A percentile compares a stretch with the other conserved stretches of the same genome.
These are phyloP conservation scores for Aphanomyces astaci DNA, from an alignment of 352 stramenopile genomes.

Conservation along the genomic window DNA sequence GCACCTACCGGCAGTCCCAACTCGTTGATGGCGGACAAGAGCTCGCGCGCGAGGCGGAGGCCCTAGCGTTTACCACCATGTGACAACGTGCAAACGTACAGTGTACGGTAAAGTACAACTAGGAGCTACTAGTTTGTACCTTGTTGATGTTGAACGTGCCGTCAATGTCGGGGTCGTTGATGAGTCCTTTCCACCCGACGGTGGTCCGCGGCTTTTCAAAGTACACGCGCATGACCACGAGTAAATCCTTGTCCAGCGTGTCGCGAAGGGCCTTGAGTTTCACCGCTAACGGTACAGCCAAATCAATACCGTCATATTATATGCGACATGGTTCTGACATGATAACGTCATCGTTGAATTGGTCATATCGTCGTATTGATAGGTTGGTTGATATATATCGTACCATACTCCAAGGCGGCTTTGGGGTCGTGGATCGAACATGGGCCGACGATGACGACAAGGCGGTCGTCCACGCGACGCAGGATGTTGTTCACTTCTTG, in stretches of 20 bases:
- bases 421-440: slow-evolving; percentile 78
- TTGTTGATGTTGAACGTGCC: slow-evolving; percentile 87
- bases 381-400: neutral
- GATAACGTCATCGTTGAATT: no score
- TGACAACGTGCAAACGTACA: no score
- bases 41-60: slow-evolving; percentile 70
- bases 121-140: neutral
- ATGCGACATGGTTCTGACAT: no score
- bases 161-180: slow-evolving; percentile 79
- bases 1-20: slow-evolving; percentile 59
- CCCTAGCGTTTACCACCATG: no score
- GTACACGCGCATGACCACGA: slow-evolving; percentile 83
- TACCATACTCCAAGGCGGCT: slow-evolving; percentile 63
- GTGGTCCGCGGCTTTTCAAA: slow-evolving; percentile 83
- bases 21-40: slow-evolving; percentile 75
- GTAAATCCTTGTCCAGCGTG: slow-evolving; percentile 51
- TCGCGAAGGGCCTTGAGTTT: slow-evolving; percentile 47
- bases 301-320: no score
- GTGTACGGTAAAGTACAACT: no score
- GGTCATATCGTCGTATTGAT: no score
- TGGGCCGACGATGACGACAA: slow-evolving; percentile 66
- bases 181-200: slow-evolving; percentile 77
- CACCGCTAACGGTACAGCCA: no score
- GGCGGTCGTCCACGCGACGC: slow-evolving; percentile 55
- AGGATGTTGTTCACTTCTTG: slow-evolving; percentile 48